Evolutionary conservation across 169 alveolate genomes (phyloP).

Genomic region (Plasmodium coatneyi): DNA sequence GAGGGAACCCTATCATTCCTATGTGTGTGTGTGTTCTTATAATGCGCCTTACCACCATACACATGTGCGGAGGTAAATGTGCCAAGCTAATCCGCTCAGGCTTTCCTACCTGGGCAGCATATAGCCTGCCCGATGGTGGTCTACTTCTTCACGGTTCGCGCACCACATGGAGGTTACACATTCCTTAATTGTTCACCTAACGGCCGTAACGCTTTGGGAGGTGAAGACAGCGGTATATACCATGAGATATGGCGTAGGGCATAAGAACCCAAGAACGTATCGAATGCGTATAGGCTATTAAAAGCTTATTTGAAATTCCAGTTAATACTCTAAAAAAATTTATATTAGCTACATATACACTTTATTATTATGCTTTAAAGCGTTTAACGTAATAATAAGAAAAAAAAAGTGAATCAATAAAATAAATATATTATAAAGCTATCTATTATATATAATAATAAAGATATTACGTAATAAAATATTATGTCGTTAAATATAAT

Average conservation of each 20-base stretch:
- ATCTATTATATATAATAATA: neutral
- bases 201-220: neutral
- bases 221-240: neutral
- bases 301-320: neutral
- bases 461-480: neutral
- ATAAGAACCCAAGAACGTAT: neutral
- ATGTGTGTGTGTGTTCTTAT: neutral
- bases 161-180: neutral
- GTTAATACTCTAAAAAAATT: neutral
- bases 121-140: neutral
- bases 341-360: neutral
- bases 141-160: neutral
- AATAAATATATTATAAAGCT: neutral
- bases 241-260: neutral
- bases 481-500: neutral
- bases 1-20: neutral
- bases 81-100: neutral
- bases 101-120: neutral
- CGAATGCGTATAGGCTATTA: neutral
- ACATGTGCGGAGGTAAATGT: neutral
- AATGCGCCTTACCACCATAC: neutral
- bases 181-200: neutral
- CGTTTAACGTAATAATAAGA: neutral
- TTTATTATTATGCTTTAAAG: slow-evolving; percentile 6
- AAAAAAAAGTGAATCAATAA: slow-evolving; percentile 11